These are phyloP conservation scores for Eleusine indica DNA, from an alignment of 176 grass and related monocot species.

Conservation along the genomic window DNA sequence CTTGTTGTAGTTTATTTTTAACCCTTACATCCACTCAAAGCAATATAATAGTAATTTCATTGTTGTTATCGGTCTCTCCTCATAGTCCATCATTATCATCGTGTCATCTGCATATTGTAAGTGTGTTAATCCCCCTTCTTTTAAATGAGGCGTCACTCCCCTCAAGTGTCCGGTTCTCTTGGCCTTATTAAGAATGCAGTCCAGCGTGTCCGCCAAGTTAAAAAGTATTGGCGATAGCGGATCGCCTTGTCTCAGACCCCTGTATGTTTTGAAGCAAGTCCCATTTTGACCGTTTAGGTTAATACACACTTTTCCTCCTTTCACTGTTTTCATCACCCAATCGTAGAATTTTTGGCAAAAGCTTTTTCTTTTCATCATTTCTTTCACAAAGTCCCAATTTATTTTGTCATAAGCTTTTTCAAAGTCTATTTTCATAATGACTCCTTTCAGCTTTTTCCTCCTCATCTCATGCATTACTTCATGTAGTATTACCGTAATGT, in stretches of 20 bases:
- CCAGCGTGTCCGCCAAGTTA: neutral
- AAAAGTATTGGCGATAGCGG: neutral
- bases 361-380: neutral
- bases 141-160: neutral
- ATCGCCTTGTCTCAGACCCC: neutral
- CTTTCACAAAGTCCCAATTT: neutral
- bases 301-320: neutral
- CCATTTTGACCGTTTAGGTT: neutral
- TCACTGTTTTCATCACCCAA: neutral
- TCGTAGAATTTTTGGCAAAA: rapidly evolving
- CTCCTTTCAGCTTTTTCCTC: too few species aligned
- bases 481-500: too few species aligned
- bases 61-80: neutral
- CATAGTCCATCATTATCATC: rapidly evolving
- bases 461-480: too few species aligned
- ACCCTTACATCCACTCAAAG: too few species aligned
- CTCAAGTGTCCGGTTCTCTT: rapidly evolving
- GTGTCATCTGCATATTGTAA: neutral
- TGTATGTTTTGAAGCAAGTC: neutral
- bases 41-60: too few species aligned
- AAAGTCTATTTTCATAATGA: neutral
- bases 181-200: rapidly evolving
- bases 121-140: neutral
- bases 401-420: neutral
- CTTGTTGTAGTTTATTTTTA: too few species aligned